Conservation (phyloP, 2,329 filamentous ascomycete species). For the Capronia epimyces region DNA sequence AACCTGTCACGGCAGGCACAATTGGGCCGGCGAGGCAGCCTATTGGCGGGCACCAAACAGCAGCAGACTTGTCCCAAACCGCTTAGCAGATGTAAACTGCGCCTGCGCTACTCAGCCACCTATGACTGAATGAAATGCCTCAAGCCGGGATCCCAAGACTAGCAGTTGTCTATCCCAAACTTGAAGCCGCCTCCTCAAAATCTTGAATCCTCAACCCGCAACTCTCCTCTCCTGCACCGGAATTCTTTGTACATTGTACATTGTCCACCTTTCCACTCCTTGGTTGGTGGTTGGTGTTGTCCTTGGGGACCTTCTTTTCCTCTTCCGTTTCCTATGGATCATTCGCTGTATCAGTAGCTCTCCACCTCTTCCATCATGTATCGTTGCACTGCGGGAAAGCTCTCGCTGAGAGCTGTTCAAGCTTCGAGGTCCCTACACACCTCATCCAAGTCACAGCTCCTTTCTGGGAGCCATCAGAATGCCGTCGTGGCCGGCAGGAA, state of each 20-base stretch:
- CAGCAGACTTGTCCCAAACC: background rate
- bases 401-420: constrained; percentile 18
- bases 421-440: constrained; percentile 20
- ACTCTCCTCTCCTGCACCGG: background rate
- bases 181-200: no score
- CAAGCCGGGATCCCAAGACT: background rate
- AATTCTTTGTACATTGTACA: background rate
- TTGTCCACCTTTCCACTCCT: constrained; percentile 5
- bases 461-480: constrained; percentile 17
- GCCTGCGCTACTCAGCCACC: no score
- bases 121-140: constrained; percentile 1
- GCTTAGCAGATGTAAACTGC: background rate
- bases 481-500: constrained; percentile 36
- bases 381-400: constrained; percentile 23
- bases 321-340: constrained; percentile 21
- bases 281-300: constrained; percentile 12
- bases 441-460: constrained; percentile 3
- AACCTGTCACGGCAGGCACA: background rate
- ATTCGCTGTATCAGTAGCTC: constrained; percentile 22
- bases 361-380: constrained; percentile 16
- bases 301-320: background rate
- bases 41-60: background rate
- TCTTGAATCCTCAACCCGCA: background rate
- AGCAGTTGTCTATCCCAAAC: background rate
- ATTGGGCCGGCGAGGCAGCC: background rate